phyloP scores from a whole-genome alignment of 768 basidiomycete genomes.

The Leccinum olivaceopallidum region DNA sequence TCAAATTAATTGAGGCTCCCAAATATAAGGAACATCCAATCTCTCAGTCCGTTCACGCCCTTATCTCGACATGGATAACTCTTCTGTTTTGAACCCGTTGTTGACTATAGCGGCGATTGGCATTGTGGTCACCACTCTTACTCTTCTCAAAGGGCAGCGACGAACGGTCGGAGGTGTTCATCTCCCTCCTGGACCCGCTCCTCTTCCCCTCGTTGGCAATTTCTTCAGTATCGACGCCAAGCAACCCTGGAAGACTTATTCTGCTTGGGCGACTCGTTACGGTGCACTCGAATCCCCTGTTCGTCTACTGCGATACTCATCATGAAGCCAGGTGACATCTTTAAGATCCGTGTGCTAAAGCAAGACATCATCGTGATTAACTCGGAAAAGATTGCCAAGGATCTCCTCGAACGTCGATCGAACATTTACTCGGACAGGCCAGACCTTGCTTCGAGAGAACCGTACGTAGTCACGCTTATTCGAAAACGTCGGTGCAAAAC shows the following conservation, averaged over 20 bases:
- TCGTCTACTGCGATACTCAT: neutral
- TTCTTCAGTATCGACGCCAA: conserved; percentile 16
- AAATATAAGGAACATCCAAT: neutral
- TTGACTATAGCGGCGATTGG: conserved; percentile 3
- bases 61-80: neutral
- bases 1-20: neutral
- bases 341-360: conserved; percentile 20
- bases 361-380: conserved; percentile 28
- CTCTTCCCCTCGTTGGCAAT: conserved; percentile 21
- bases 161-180: neutral
- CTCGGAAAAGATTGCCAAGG: conserved; percentile 27
- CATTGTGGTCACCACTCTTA: neutral
- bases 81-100: neutral
- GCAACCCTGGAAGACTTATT: conserved; percentile 22
- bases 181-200: conserved; percentile 20
- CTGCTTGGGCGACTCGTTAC: conserved; percentile 20
- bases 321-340: conserved; percentile 16
- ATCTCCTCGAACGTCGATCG: conserved; percentile 30
- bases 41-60: neutral
- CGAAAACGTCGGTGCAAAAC: neutral
- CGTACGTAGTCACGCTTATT: conserved; percentile 8
- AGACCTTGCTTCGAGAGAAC: conserved; percentile 13
- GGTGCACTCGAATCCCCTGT: conserved; percentile 6
- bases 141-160: conserved; percentile 6
- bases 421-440: conserved; percentile 31